These are phyloP conservation scores for Meyerozyma elateridarum DNA, from an alignment of 1,139 yeast genomes.

Conservation along the genomic window DNA sequence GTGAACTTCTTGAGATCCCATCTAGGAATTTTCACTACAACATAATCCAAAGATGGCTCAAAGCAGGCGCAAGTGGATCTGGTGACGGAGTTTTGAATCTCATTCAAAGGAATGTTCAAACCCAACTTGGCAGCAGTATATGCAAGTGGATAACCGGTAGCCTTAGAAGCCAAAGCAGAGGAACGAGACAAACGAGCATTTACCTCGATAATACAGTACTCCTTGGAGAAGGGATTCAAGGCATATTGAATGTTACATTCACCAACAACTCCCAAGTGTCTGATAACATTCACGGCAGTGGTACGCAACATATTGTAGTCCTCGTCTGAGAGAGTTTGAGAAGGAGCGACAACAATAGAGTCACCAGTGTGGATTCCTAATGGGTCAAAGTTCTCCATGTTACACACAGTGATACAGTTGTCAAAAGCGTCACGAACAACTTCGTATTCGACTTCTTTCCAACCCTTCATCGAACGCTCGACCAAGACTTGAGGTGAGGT, in stretches of 20 bases:
- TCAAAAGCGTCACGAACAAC: slow-evolving; percentile 97
- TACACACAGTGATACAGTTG: slow-evolving; percentile 98
- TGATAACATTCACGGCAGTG: slow-evolving; percentile 93
- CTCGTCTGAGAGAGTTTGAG: slow-evolving; percentile 94
- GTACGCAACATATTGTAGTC: slow-evolving; percentile 98
- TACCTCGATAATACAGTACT: slow-evolving; percentile 95
- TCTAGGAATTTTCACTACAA: slow-evolving; percentile 97
- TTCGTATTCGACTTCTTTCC: slow-evolving; percentile 99
- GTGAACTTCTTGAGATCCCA: slow-evolving; percentile 98
- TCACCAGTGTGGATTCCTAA: slow-evolving; percentile 99
- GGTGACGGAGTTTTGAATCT: slow-evolving; percentile 90
- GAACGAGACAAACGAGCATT: slow-evolving; percentile 97
- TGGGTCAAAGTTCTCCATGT: slow-evolving; percentile 99
- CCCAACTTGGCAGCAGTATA: slow-evolving; percentile 98
- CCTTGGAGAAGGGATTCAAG: slow-evolving; percentile 87
- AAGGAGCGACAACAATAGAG: slow-evolving; percentile 97
- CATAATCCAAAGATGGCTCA: slow-evolving; percentile 96
- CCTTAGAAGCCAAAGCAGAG: slow-evolving; percentile 97
- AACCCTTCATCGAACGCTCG: slow-evolving; percentile 96
- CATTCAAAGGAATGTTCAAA: slow-evolving; percentile 86
- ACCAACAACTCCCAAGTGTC: slow-evolving; percentile 98
- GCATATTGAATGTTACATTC: slow-evolving; percentile 99
- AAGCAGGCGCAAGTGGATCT: slow-evolving; percentile 94
- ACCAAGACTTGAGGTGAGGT: slow-evolving; percentile 94
- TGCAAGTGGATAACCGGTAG: slow-evolving; percentile 97